Conservation (phyloP, 2,329 filamentous ascomycete species). For the Neonectria punicea region DNA sequence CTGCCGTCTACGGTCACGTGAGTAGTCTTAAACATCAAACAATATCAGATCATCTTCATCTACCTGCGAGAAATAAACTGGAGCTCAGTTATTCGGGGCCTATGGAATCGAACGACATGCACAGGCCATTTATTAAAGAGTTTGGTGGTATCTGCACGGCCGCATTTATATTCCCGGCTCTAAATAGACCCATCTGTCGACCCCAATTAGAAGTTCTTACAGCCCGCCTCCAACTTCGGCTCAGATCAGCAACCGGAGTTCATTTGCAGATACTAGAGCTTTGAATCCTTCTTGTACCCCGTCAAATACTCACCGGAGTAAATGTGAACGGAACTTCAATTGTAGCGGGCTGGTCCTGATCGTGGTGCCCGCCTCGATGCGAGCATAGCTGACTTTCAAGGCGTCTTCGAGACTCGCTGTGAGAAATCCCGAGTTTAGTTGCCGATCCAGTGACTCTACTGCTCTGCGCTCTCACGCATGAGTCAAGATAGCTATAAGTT, state of each 20-base stretch:
- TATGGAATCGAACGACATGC: not conserved
- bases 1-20: not conserved
- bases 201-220: not conserved
- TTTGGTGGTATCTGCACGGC: not conserved
- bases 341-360: not conserved
- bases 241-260: not conserved
- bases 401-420: too few species aligned
- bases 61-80: not conserved
- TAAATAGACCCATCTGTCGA: not conserved
- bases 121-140: not conserved
- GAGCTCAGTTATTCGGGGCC: too few species aligned
- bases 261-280: not conserved
- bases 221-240: not conserved
- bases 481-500: too few species aligned
- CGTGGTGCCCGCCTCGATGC: not conserved
- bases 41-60: not conserved
- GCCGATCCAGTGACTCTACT: too few species aligned
- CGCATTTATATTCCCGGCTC: not conserved
- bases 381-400: too few species aligned
- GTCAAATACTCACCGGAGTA: too few species aligned
- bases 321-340: not conserved
- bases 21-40: not conserved
- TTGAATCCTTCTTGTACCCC: not conserved
- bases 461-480: too few species aligned
- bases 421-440: too few species aligned